A percentile compares a stretch with the other conserved stretches of the same genome.
phyloP scores from a whole-genome alignment of 2,329 filamentous ascomycete genomes.

The Monosporascus sp. region DNA sequence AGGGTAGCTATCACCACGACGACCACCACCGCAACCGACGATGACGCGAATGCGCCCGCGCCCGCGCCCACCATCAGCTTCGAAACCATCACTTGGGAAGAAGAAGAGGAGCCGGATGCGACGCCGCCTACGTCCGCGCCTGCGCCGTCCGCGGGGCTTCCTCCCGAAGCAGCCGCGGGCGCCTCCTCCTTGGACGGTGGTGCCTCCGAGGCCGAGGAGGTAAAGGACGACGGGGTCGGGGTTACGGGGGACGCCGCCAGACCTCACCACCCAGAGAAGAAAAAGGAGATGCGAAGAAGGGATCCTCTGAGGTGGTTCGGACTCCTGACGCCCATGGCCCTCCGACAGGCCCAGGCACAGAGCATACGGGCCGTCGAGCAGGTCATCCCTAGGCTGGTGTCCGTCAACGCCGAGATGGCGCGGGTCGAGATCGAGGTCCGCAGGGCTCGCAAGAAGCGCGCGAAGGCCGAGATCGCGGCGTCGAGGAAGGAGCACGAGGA shows the following conservation, averaged over 20 bases:
- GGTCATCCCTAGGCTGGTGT: constrained; percentile 51
- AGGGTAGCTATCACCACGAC: constrained; percentile 29
- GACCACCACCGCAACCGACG: constrained; percentile 1
- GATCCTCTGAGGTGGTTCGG: constrained; percentile 59
- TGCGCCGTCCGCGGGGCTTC: too few relatives aligned
- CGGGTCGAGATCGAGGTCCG: constrained; percentile 65
- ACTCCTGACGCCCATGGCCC: constrained; percentile 44
- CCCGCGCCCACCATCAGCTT: constrained; percentile 11
- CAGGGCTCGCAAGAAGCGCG: constrained; percentile 50
- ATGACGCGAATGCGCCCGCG: not conserved
- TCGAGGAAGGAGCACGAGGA: constrained; percentile 21
- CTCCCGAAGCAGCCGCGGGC: too few relatives aligned
- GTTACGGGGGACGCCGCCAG: constrained; percentile 3
- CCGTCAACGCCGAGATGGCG: constrained; percentile 55
- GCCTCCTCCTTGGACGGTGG: not conserved
- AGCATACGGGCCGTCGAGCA: constrained; percentile 52
- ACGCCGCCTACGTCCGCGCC: too few relatives aligned
- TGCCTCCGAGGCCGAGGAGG: not conserved
- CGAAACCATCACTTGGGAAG: constrained; percentile 7
- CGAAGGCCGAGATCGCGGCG: constrained; percentile 37
- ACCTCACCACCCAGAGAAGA: not conserved
- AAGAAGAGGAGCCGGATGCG: constrained; percentile 4
- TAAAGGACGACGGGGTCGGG: not conserved
- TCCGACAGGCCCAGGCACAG: constrained; percentile 53
- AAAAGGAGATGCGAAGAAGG: constrained; percentile 7